A percentile compares a stretch with the other conserved stretches of the same genome.
Conservation (phyloP, 148 eudicot species). For the Rhododendron ovatum region DNA sequence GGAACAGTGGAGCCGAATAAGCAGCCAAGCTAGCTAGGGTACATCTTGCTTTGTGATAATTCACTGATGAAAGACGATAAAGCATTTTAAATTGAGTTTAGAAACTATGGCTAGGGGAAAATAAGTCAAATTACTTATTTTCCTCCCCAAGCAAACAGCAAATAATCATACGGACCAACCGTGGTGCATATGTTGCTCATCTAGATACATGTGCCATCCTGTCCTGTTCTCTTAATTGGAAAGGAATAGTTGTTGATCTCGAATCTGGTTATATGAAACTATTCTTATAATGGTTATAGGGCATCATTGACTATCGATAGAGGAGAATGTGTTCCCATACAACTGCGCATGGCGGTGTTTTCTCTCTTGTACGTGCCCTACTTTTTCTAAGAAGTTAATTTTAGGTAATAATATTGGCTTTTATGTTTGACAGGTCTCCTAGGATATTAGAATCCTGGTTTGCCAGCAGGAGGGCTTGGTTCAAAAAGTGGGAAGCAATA, state of each 20-base stretch:
- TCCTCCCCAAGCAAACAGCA: not conserved
- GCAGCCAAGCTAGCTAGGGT: not conserved
- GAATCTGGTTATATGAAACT: not conserved
- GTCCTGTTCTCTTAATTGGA: not conserved
- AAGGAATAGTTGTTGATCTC: not conserved
- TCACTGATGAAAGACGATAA: not conserved
- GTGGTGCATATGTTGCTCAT: not conserved
- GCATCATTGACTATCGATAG: not conserved
- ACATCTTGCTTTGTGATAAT: not conserved
- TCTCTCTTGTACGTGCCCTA: not conserved
- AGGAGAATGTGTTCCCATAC: not conserved
- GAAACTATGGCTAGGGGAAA: not conserved
- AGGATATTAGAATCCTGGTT: slow-evolving; percentile 52
- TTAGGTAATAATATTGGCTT: not conserved
- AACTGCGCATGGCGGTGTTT: not conserved
- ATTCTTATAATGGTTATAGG: not conserved
- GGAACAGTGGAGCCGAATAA: not conserved
- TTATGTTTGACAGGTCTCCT: slow-evolving; percentile 43
- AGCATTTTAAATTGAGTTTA: not conserved
- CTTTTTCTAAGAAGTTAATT: not conserved
- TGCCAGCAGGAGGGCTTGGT: slow-evolving; percentile 34
- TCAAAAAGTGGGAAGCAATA: slow-evolving; percentile 49
- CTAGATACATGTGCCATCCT: not conserved
- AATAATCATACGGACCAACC: not conserved
- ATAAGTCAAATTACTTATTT: not conserved